Percentiles rank a stretch among this genome's conserved stretches.
Conservation (phyloP, 75 land plant species). For the Isoetes taiwanensis region DNA sequence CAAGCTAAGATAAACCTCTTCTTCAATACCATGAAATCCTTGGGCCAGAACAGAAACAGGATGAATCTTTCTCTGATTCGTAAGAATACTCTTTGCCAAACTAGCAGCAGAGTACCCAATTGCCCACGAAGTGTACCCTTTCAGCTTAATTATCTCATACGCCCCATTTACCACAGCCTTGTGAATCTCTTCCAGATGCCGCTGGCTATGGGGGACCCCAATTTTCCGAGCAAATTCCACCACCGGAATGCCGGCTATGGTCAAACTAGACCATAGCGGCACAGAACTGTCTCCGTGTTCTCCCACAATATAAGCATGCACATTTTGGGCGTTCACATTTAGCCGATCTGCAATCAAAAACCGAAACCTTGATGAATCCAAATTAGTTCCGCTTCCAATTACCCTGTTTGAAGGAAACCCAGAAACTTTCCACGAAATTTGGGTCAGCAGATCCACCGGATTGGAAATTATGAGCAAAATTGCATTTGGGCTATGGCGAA, state of each 20-base stretch:
- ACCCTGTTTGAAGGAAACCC: constrained; percentile 70
- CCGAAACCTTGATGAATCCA: constrained; percentile 71
- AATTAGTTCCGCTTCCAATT: constrained; percentile 75
- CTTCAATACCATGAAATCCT: constrained; percentile 55
- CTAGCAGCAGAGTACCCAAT: constrained; percentile 77
- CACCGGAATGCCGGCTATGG: constrained; percentile 57
- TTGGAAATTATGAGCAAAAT: constrained; percentile 63
- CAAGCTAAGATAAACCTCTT: constrained; percentile 63
- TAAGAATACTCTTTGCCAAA: constrained; percentile 37
- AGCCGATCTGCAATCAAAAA: constrained; percentile 63
- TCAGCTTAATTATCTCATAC: constrained; percentile 71
- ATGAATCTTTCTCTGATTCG: constrained; percentile 56
- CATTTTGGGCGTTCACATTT: constrained; percentile 82
- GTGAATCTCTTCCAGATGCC: constrained; percentile 18
- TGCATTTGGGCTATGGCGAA: constrained; percentile 38
- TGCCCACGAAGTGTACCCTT: constrained; percentile 89
- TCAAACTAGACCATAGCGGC: constrained; percentile 83
- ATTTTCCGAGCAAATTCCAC: constrained; percentile 33
- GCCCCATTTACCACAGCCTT: constrained; percentile 42
- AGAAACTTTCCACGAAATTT: constrained; percentile 66
- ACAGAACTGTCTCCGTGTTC: constrained; percentile 93
- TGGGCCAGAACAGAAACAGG: constrained; percentile 78
- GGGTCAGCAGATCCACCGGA: constrained; percentile 68
- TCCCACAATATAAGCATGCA: constrained; percentile 68
- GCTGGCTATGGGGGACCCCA: constrained; percentile 26